Conservation (phyloP, 108 stramenopile genomes). For the Skeletonema potamos region DNA sequence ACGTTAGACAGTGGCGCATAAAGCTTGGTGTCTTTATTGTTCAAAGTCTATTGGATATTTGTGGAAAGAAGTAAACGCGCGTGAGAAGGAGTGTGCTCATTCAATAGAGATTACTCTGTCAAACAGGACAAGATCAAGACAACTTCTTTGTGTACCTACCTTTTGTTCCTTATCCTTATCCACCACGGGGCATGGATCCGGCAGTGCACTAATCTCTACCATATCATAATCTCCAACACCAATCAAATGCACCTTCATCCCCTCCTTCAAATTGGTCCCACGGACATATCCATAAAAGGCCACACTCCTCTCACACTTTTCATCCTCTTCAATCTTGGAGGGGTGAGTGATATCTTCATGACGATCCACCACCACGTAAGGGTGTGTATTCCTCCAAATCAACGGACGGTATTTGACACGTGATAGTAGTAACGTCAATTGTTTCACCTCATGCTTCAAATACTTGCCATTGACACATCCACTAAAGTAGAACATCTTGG, state of each 20-base stretch:
- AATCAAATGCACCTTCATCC: constrained; percentile 89
- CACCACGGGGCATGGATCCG: constrained; percentile 86
- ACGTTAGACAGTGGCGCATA: constrained; percentile 96
- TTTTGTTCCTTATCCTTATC: constrained; percentile 75
- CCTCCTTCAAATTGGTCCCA: constrained; percentile 91
- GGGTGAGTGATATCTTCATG: constrained; percentile 92
- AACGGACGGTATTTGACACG: constrained; percentile 96
- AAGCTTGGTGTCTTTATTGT: constrained; percentile 87
- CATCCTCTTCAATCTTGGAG: constrained; percentile 71
- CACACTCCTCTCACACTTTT: constrained; percentile 79
- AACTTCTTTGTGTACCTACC: constrained; percentile 17
- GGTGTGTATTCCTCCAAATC: constrained; percentile 98
- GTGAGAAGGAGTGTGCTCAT: background rate
- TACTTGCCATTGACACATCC: constrained; percentile 96
- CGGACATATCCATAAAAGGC: constrained; percentile 96
- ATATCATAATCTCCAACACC: constrained; percentile 95
- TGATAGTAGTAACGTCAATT: constrained; percentile 82
- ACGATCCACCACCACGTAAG: constrained; percentile 94
- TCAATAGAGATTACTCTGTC: background rate
- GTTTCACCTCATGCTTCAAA: constrained; percentile 93
- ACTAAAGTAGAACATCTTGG: constrained; percentile 97
- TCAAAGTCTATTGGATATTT: constrained; percentile 54
- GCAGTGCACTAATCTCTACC: constrained; percentile 63
- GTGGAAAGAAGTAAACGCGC: background rate
- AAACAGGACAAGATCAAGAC: background rate